Evolutionary conservation across 2,329 filamentous ascomycete species (phyloP), one percentile per base, ranked within the genome.

Genomic region (Clonostachys sp.): DNA sequence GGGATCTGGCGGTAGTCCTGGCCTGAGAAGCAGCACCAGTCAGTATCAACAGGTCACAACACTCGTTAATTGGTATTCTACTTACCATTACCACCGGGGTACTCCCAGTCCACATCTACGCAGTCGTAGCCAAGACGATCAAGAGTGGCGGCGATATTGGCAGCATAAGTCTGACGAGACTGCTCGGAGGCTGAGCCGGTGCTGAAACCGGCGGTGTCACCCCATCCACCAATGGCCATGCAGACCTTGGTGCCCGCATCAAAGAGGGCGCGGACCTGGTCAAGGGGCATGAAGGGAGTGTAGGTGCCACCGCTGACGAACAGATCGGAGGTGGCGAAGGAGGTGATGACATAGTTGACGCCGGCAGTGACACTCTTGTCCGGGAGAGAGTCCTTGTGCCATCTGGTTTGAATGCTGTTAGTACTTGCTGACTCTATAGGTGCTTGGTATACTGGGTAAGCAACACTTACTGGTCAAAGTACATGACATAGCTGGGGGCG

Each of bases 51-150:
- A 14, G 13, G 24, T 9, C 41, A 42, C 16, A 24, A 18, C 12
- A 39, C 14, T n/a, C 17, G 2, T 12, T n/a, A 5, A 5, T 39
- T n/a, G 14, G 7, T n/a, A 7, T 1, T 16, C 6, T 20, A 5
- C n/a, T 38, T 38, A 45, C 43, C 84, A 53, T 88, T 88, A 36
- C 85, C 84, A 14, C 75, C 77, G 1, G 68, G 65, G 44, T 73
- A 81, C 51, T 80, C 84, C 84, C 85, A 87, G 57, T 89, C 85
- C 40, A 89, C 73, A 51, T 89, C 84, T 62, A 80, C 68, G 55
- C 83, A 84, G 57, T 87, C 83, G 39, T 80, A 81, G 1, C 77
- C 79, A 13, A 76, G 74, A 4, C 63, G 65, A 2, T 74, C 63
- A 4, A 86, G 59, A 60, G 82, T 77, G 2, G 65, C 61, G 2